phyloP scores from a whole-genome alignment of 345 rosid species.

The Euphorbia tirucalli region DNA sequence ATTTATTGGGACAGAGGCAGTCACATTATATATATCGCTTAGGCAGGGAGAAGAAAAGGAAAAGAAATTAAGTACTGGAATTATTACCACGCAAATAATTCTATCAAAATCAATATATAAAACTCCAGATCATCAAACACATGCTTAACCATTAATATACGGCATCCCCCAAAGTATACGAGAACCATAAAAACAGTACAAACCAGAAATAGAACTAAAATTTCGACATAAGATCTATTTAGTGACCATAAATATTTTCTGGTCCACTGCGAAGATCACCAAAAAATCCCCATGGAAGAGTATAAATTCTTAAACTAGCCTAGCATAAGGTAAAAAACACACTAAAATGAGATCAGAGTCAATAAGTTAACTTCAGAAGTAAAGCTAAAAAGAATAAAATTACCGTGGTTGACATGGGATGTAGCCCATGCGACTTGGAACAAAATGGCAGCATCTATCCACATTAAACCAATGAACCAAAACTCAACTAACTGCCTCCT shows the following conservation, averaged over 20 bases:
- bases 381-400: background rate
- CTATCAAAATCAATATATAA: background rate
- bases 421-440: background rate
- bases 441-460: conserved; percentile 12
- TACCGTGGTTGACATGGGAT: background rate
- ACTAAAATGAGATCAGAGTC: background rate
- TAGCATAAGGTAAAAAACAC: background rate
- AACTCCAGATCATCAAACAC: background rate
- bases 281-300: background rate
- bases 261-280: background rate
- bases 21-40: too few species aligned
- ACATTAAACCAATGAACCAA: conserved; percentile 7
- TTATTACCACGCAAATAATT: background rate
- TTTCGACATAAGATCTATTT: background rate
- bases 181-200: too few species aligned
- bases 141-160: background rate
- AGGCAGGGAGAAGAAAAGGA: too few species aligned
- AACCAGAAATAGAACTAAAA: background rate
- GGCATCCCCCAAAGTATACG: background rate
- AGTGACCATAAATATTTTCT: background rate
- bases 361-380: background rate
- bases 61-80: too few species aligned
- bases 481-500: conserved; percentile 16
- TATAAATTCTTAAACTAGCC: background rate
- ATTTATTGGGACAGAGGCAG: too few species aligned